These are phyloP conservation scores for Rubia yunnanensis DNA, from an alignment of 257 asterid species.

Conservation along the genomic window DNA sequence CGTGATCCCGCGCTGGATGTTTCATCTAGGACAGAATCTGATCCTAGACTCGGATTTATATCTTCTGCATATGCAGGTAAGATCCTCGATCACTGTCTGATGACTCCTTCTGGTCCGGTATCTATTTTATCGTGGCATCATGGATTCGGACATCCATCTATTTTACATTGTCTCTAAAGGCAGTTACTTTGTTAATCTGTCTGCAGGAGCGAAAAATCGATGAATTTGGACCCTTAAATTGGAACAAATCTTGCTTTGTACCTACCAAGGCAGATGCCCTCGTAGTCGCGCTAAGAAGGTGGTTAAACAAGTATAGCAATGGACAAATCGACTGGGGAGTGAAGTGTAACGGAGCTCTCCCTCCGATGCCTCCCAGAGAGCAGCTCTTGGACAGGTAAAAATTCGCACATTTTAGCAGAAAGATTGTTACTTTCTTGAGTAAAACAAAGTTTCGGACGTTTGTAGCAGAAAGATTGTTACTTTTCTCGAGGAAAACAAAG, in stretches of 20 bases:
- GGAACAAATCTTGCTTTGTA: constrained; percentile 65
- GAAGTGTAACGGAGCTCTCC: constrained; percentile 45
- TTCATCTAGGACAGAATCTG: constrained; percentile 66
- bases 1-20: constrained; percentile 64
- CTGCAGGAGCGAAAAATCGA: constrained; percentile 51
- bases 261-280: constrained; percentile 68
- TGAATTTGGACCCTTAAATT: constrained; percentile 49
- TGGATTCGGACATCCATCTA: too few relatives aligned
- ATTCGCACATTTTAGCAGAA: neutral
- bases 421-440: neutral
- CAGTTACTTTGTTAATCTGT: neutral
- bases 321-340: constrained; percentile 55
- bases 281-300: constrained; percentile 55
- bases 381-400: constrained; percentile 63
- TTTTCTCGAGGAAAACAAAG: neutral
- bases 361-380: constrained; percentile 70
- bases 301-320: constrained; percentile 68
- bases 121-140: too few relatives aligned
- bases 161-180: too few relatives aligned
- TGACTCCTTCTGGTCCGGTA: too few relatives aligned
- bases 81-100: constrained; percentile 2
- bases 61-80: constrained; percentile 83
- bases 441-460: neutral
- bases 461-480: neutral
- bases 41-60: constrained; percentile 75